These are phyloP conservation scores for Berkeleyomyces basicola DNA, from an alignment of 2,329 filamentous ascomycete genomes.

Conservation along the genomic window DNA sequence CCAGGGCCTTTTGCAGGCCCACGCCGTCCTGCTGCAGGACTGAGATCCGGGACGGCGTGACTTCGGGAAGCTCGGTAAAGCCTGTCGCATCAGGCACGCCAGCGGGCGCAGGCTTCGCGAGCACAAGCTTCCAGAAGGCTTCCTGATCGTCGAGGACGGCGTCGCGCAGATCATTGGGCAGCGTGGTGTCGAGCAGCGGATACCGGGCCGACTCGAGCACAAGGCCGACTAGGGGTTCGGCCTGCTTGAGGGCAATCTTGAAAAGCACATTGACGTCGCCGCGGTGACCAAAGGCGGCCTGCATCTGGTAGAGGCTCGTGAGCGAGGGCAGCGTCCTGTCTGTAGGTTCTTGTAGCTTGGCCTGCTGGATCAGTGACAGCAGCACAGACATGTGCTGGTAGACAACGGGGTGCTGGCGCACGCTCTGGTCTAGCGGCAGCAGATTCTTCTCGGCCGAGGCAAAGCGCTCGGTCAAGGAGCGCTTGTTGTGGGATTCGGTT, in stretches of 20 bases:
- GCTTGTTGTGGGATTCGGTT: not conserved
- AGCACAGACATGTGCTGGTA: not conserved
- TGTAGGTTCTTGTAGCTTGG: slow-evolving; percentile 1
- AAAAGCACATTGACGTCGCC: slow-evolving; percentile 1
- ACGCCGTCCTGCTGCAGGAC: not conserved
- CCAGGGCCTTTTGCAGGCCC: slow-evolving; percentile 1
- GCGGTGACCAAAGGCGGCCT: not conserved
- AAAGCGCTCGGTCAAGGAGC: not conserved
- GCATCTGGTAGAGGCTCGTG: slow-evolving; percentile 9
- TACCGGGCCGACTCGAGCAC: not conserved
- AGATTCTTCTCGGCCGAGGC: slow-evolving; percentile 6
- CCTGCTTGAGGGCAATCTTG: slow-evolving; percentile 6
- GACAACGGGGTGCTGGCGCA: not conserved
- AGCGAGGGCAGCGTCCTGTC: slow-evolving; percentile 1
- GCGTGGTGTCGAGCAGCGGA: not conserved
- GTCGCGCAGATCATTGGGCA: not conserved
- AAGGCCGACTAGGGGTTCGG: not conserved
- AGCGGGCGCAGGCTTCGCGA: not conserved
- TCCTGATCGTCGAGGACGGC: slow-evolving; percentile 8
- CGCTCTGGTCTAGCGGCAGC: not conserved
- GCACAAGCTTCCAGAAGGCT: slow-evolving; percentile 10
- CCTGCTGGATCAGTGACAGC: not conserved
- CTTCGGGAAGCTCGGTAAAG: not conserved
- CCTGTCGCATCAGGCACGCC: not conserved
- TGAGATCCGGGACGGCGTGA: not conserved